Evolutionary conservation across 1,284 basidiomycete species (phyloP), one percentile per base, ranked within the genome.

Genomic region (Blastosporella zonata): DNA sequence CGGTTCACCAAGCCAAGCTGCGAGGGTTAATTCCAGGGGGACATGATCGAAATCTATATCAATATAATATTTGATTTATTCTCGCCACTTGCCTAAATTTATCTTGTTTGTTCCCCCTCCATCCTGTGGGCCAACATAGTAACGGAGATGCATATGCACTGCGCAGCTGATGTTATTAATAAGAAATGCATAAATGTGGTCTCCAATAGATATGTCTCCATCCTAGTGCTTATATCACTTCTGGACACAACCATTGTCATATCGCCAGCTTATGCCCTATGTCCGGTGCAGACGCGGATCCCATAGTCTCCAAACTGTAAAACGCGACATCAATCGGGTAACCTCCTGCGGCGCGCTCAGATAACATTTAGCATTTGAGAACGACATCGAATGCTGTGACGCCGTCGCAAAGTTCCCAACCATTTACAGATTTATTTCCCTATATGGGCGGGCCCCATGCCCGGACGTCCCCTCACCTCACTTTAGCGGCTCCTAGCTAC

Each of bases 1-100:
- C 44, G 50, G 46, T 39, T 49, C 47, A 49, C 10, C 17, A 25
- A n/a, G n/a, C n/a, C n/a, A 40, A 17, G 25, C 31, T 31, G 34
- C 40, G 34, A 44, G 43, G 29, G 28, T 53, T 53, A 55, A 50
- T 50, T 50, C 51, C 45, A 55, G 47, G 53, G 52, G 54, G 47
- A 37, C 21, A 37, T 17, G 18, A n/a, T n/a, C 22, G 9, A 37
- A 37, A 37, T 37, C 21, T 22, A 35, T 35, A 21, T 37, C 21
- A 22, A 21, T 20, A 22, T 37, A 22, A 21, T 20, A 22, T 37
- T 37, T 37, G 18, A 38, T 43, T 50, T 49, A n/a, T 47, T 46
- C 46, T 31, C 6, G 25, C 9, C 25, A 20, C 44, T 53, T 49
- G 50, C 50, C 31, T 47, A 48, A 50, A 38, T 48, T 29, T 46